These are phyloP conservation scores for Solidago caesia DNA, from an alignment of 129 eudicot genomes.

Conservation along the genomic window DNA sequence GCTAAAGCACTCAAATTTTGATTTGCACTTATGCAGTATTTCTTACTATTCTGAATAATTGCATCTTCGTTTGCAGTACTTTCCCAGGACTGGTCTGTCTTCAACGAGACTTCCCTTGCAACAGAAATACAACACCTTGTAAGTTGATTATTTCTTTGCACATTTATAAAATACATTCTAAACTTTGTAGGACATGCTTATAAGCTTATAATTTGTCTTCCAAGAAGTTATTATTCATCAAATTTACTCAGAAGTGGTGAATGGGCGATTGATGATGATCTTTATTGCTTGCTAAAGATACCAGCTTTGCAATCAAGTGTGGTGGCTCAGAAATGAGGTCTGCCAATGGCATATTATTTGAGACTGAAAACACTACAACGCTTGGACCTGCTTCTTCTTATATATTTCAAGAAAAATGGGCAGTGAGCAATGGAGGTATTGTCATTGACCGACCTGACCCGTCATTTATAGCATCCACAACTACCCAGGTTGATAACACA, in stretches of 20 bases:
- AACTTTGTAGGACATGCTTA: too few relatives aligned
- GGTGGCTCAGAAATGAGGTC: conserved; percentile 52
- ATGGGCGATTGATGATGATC: conserved; percentile 19
- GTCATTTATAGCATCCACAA: conserved; percentile 33
- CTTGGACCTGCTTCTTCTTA: conserved; percentile 50
- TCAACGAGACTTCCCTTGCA: conserved; percentile 55
- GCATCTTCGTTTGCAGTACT: conserved; percentile 21
- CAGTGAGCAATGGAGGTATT: conserved; percentile 46
- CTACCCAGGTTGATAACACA: conserved; percentile 31
- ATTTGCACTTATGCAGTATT: not conserved
- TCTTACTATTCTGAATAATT: conserved; percentile 1
- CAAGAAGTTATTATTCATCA: conserved; percentile 4
- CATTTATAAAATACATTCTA: not conserved
- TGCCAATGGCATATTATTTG: conserved; percentile 33
- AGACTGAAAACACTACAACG: conserved; percentile 37
- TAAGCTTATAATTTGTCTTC: not conserved
- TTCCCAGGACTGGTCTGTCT: conserved; percentile 45
- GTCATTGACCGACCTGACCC: conserved; percentile 36
- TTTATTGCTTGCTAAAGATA: conserved; percentile 32
- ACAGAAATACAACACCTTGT: conserved; percentile 43
- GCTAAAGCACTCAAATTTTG: not conserved
- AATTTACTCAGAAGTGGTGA: conserved; percentile 22
- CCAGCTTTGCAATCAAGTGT: conserved; percentile 52
- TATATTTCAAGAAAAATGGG: conserved; percentile 41
- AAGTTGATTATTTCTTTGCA: conserved; percentile 21